A percentile compares a stretch with the other conserved stretches of the same genome.
phyloP scores from a whole-genome alignment of 1,284 basidiomycete genomes.

The Vanrija sp. region DNA sequence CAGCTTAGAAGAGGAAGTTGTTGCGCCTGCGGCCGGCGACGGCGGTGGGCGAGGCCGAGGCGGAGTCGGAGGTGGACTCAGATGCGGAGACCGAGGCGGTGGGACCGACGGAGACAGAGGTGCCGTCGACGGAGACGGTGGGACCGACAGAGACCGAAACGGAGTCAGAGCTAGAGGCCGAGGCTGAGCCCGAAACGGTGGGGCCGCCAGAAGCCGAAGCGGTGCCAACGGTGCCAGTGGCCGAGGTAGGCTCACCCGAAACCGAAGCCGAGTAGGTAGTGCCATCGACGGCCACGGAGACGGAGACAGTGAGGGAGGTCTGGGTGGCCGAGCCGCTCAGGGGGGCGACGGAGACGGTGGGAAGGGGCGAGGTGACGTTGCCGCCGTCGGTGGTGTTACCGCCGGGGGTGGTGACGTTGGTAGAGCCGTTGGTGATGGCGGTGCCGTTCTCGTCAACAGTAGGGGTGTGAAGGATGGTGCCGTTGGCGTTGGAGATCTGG shows the following conservation, averaged over 20 bases:
- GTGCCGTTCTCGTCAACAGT: slow-evolving; percentile 4
- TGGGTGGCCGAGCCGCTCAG: too few species aligned
- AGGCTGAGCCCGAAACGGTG: not conserved
- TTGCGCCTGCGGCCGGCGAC: too few species aligned
- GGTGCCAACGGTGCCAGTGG: not conserved
- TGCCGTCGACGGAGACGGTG: not conserved
- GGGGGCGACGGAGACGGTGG: not conserved
- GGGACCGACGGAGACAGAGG: not conserved
- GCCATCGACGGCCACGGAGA: too few species aligned
- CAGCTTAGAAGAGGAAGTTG: too few species aligned
- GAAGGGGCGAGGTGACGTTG: not conserved
- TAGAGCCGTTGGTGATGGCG: slow-evolving; percentile 17
- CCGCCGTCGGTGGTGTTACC: not conserved
- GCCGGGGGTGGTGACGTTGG: not conserved
- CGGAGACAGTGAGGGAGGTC: too few species aligned
- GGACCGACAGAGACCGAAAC: slow-evolving; percentile 1
- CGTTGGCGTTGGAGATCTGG: slow-evolving; percentile 29
- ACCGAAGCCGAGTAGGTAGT: too few species aligned
- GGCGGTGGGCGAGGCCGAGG: too few species aligned
- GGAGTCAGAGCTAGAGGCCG: not conserved
- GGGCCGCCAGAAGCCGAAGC: not conserved
- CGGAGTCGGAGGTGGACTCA: too few species aligned
- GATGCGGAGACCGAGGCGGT: not conserved
- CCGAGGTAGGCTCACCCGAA: too few species aligned
- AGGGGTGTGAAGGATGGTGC: slow-evolving; percentile 8